Percentiles rank a stretch among this genome's conserved stretches.
These are phyloP conservation scores for Suillus variegatus DNA, from an alignment of 768 basidiomycete genomes.

Conservation along the genomic window DNA sequence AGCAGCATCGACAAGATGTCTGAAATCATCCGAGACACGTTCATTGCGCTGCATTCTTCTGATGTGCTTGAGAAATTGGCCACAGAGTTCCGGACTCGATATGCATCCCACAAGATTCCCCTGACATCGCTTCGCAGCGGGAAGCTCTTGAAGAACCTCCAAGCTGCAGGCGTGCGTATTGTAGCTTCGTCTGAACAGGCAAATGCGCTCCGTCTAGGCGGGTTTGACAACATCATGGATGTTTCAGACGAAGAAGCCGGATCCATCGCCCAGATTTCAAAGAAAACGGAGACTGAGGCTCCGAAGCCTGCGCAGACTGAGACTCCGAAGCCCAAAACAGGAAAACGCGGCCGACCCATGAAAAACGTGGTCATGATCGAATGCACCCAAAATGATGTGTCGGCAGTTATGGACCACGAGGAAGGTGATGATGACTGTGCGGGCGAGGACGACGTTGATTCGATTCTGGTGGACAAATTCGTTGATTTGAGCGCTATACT, in stretches of 20 bases:
- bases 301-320: slow-evolving; percentile 16
- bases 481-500: slow-evolving; percentile 73
- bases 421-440: slow-evolving; percentile 25
- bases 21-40: slow-evolving; percentile 85
- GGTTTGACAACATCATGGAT: slow-evolving; percentile 37
- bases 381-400: slow-evolving; percentile 17
- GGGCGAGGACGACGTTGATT: slow-evolving; percentile 20
- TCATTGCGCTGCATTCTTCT: slow-evolving; percentile 88
- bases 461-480: slow-evolving; percentile 53
- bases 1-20: slow-evolving; percentile 87
- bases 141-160: slow-evolving; percentile 41
- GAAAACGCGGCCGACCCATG: slow-evolving; percentile 4
- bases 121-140: slow-evolving; percentile 45
- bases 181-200: slow-evolving; percentile 44
- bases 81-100: slow-evolving; percentile 79
- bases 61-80: slow-evolving; percentile 76
- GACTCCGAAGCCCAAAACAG: slow-evolving; percentile 33
- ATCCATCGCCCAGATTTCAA: slow-evolving; percentile 25
- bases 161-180: slow-evolving; percentile 46
- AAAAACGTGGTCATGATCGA: slow-evolving; percentile 6
- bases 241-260: slow-evolving; percentile 38
- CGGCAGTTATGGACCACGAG: slow-evolving; percentile 19
- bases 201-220: slow-evolving; percentile 18
- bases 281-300: slow-evolving; percentile 15
- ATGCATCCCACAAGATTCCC: slow-evolving; percentile 71